Conservation (phyloP, 2,329 filamentous ascomycete species). For the Cercospora sesami region DNA sequence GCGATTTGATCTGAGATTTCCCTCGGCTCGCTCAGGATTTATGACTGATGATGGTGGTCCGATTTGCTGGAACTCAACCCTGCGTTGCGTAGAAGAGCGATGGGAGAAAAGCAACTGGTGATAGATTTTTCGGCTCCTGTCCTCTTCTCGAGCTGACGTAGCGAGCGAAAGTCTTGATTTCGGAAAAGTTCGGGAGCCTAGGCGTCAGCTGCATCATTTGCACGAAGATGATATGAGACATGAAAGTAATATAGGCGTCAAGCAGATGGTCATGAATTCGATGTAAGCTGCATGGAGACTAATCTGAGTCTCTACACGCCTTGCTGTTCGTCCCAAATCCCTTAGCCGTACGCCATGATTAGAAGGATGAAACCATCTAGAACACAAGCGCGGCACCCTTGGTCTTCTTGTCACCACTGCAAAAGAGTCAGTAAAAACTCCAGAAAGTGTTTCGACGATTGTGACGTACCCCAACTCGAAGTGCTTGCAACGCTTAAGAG, state of each 20-base stretch:
- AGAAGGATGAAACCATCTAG: constrained; percentile 58
- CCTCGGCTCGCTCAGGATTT: not conserved
- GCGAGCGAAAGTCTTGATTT: not conserved
- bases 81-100: not conserved
- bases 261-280: constrained; percentile 17
- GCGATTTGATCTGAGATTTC: not conserved
- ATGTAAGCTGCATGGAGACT: constrained; percentile 21
- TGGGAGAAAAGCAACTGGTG: not conserved
- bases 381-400: constrained; percentile 99
- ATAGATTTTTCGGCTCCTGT: not conserved
- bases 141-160: not conserved
- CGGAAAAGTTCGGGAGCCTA: not conserved
- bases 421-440: constrained; percentile 36
- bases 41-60: not conserved
- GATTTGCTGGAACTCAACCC: not conserved
- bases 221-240: not conserved
- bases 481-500: constrained; percentile 99
- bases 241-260: not conserved
- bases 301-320: constrained; percentile 26
- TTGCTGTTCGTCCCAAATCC: constrained; percentile 27
- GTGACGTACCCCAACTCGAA: constrained; percentile 93
- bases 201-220: not conserved
- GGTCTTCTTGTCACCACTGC: constrained; percentile 99
- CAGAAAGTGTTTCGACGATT: not conserved
- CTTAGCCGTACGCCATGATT: constrained; percentile 32